Base-by-base conservation (phyloP, 345 rosid species). In the Microcos paniculata region DNA sequence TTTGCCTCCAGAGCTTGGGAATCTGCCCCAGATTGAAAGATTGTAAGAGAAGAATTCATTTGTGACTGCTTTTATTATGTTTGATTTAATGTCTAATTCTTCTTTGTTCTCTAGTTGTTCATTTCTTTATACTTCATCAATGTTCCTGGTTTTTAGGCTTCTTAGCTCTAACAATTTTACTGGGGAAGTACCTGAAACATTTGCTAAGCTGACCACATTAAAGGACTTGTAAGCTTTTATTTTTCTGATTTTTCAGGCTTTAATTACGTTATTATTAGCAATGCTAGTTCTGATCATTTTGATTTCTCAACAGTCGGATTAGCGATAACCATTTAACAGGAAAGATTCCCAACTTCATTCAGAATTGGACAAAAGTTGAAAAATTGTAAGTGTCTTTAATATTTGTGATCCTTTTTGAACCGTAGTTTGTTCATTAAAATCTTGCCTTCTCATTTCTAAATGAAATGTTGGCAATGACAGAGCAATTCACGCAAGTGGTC, bases 291-390 rank as follows among this genome's bases (percentile, higher is more conserved):
- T 71, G 3, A 14, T 16, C 19, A 24, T 5, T 10, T 70, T 15
- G 35, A 7, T 48, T 68, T 14, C 24, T 23, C 66, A 57, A 52
- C 71, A 88, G 93, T 18, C 82, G 88, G 70, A 74, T 89, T 10
- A 58, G 87, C 42, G 93, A 89, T 71, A 89, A 87, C 72, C 67
- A 71, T 3, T 89, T 91, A 75, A 84, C 56, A 0, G 92, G 92
- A 12, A 15, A 57, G 16, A 88, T 91, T 59, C 96, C 96, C 0
- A 23, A 79, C 75, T 84, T 87, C 77, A 85, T 91, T 40, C 77
- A 81, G 67, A 91, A 89, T 46, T 89, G 87, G 94, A 85, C 80
- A 63, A 28, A 46, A 10, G 84, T 91, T 6, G 8, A 0, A 0
- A 87, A 38, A 79, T 19, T 91, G 96, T 91, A 81, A 86, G 91